Conservation (phyloP, 164 flowering plant species). For the Umbellularia californica region DNA sequence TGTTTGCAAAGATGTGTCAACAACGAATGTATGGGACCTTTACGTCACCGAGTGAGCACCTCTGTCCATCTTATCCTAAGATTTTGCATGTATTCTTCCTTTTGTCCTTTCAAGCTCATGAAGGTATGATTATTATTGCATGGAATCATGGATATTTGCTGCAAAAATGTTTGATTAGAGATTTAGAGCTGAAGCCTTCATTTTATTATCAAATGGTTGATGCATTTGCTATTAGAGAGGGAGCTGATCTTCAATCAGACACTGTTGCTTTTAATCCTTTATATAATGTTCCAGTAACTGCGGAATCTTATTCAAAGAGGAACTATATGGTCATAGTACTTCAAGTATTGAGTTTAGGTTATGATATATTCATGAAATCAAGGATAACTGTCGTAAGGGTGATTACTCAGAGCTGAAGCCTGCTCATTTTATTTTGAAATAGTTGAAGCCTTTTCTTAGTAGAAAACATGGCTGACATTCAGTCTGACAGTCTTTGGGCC, state of each 20-base stretch:
- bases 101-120: not conserved
- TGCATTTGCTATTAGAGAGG: not conserved
- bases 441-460: not conserved
- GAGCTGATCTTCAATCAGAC: not conserved
- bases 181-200: not conserved
- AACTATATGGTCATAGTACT: not conserved
- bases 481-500: not conserved
- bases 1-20: slow-evolving; percentile 64
- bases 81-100: not conserved
- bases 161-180: not conserved
- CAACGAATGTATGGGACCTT: slow-evolving; percentile 76
- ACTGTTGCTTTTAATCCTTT: not conserved
- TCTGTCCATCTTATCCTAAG: not conserved
- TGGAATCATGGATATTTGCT: not conserved
- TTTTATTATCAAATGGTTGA: not conserved
- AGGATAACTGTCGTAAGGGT: not conserved
- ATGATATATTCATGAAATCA: too few species aligned
- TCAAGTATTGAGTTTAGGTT: not conserved
- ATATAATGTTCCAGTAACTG: not conserved
- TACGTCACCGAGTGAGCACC: slow-evolving; percentile 69
- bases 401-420: not conserved
- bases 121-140: not conserved
- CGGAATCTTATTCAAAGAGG: not conserved
- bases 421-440: not conserved
- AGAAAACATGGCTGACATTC: not conserved